Conservation (phyloP, 1,139 yeast species). For the Tardiomyces depauwii region DNA sequence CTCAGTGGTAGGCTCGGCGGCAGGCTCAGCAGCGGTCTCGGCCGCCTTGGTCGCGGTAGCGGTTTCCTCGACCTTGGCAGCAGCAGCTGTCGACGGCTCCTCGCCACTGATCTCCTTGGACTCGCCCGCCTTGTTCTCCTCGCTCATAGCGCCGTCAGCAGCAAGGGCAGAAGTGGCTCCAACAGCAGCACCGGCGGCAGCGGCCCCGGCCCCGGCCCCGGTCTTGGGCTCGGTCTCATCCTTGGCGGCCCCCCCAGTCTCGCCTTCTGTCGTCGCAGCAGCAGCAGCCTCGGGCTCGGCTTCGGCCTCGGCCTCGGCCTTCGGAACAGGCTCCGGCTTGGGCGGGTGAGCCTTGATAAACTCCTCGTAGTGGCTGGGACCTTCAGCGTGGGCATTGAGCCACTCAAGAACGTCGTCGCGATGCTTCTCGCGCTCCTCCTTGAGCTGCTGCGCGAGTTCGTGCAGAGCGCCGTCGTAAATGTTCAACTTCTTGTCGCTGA, state of each 20-base stretch:
- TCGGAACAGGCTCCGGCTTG: not conserved
- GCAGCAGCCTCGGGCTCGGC: not conserved
- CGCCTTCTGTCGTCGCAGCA: not conserved
- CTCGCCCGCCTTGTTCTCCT: slow-evolving; percentile 1
- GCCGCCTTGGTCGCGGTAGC: slow-evolving; percentile 9
- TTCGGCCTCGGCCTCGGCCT: not conserved
- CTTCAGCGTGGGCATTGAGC: slow-evolving; percentile 22
- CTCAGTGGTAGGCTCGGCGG: not conserved
- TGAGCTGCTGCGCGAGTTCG: slow-evolving; percentile 19
- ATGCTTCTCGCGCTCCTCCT: slow-evolving; percentile 34
- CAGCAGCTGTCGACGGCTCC: not conserved
- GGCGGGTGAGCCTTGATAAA: not conserved
- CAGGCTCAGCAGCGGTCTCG: slow-evolving; percentile 3
- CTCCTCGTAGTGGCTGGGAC: not conserved
- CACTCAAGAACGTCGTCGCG: slow-evolving; percentile 31
- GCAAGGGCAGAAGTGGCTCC: too few species aligned
- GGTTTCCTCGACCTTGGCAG: slow-evolving; percentile 2
- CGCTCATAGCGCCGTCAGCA: not conserved
- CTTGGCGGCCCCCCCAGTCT: too few species aligned
- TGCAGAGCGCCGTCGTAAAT: slow-evolving; percentile 27
- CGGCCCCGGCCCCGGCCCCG: not conserved
- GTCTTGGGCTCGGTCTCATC: not conserved
- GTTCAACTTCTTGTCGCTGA: slow-evolving; percentile 26
- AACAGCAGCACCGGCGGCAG: not conserved
- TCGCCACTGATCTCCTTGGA: not conserved